These are phyloP conservation scores for Mucor indicus DNA, from an alignment of 371 early-diverging fungal species.

Conservation along the genomic window DNA sequence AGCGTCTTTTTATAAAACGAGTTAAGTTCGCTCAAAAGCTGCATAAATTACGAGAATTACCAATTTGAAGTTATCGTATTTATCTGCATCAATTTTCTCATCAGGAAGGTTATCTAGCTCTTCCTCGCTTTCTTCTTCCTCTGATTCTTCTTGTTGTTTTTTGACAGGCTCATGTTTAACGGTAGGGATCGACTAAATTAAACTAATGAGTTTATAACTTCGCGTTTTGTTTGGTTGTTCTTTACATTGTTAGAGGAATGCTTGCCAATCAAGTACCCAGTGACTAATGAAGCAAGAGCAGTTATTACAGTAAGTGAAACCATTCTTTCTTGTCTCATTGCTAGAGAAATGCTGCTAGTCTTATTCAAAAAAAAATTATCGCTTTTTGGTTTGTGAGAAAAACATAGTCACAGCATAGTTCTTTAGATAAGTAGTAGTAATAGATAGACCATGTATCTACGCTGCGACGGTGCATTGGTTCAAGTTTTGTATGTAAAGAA, in stretches of 20 bases:
- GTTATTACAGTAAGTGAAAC: constrained; percentile 7
- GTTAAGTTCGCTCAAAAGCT: not conserved
- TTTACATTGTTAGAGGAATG: constrained; percentile 4
- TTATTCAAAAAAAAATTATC: too few relatives aligned
- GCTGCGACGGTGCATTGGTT: too few relatives aligned
- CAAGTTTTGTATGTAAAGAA: too few relatives aligned
- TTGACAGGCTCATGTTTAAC: not conserved
- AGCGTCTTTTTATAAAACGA: constrained; percentile 52
- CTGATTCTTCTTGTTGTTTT: not conserved
- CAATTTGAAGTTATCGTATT: constrained; percentile 51
- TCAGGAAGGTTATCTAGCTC: constrained; percentile 38
- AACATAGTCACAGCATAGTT: too few relatives aligned
- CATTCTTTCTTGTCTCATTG: constrained; percentile 2
- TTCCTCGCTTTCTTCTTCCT: constrained; percentile 26
- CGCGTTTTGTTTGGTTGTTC: not conserved
- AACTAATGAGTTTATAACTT: too few relatives aligned
- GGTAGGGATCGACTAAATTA: not conserved
- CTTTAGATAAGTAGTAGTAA: too few relatives aligned
- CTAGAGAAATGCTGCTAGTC: too few relatives aligned
- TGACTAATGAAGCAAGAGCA: constrained; percentile 20
- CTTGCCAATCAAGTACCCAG: constrained; percentile 30
- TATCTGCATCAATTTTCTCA: constrained; percentile 23
- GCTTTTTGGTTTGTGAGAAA: too few relatives aligned
- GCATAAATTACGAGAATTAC: constrained; percentile 11
- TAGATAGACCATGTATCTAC: too few relatives aligned